Base-by-base conservation (phyloP, 2,329 filamentous ascomycete species). In the Claviceps quebecensis region DNA sequence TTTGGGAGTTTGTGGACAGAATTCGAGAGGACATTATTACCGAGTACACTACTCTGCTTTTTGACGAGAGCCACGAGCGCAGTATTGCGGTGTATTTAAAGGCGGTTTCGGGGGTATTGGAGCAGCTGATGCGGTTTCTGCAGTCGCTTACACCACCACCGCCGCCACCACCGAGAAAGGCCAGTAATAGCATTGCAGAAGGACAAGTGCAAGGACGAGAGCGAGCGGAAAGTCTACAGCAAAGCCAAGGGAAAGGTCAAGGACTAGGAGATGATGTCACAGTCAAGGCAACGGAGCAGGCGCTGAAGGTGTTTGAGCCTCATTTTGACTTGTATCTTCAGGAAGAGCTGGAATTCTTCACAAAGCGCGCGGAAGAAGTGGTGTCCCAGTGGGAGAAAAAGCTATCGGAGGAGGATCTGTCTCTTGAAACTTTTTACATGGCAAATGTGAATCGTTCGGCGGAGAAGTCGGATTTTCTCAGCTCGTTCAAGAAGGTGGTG, bases 401-500 rank as follows among this genome's bases (percentile, higher is more conserved):
- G 63, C 75, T 96, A 36, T 87, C 83, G 0, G 91, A 95, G 59
- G 87, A 96, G 67, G 90, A 95, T 58, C 89, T 87, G 16, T 86
- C 84, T 2, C 83, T 87, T 0, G 93, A 98, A 68, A 93, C 87
- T 0, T 95, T 94, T 63, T 93, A 89, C 69, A 96, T 97, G 91
- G 86, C 85, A 23, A 96, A 89, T 64, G 81, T 97, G 62, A 96
- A 91, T 63, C 80, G 93, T 26, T 89, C 95, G 64, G 93, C 89
- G 1, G 93, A 94, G 56, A 98, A 98, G 69, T 87, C 89, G 58
- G 93, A 98, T 64, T 98, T 98, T 60, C 65, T 98, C 55, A 93
- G 84, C 45, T 95, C 90, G 0, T 98, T 98, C 74, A 96, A 89
- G 63, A 97, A 97, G 67, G 93, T 98, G 8, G 87, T 98, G 57